Conservation (phyloP, 768 basidiomycete species). For the Cyclocybe cylindracea region DNA sequence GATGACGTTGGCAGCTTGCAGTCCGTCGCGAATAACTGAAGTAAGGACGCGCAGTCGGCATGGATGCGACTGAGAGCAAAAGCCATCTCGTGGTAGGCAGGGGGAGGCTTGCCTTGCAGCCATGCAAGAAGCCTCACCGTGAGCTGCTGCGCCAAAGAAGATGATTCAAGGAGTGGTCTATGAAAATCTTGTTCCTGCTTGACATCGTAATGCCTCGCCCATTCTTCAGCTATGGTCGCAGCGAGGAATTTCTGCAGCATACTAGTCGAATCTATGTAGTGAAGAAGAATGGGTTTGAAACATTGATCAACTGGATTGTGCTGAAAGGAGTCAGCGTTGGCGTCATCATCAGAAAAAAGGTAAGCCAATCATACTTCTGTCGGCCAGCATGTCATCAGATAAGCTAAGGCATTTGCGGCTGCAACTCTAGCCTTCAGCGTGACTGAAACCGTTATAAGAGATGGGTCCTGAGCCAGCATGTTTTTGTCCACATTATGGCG, state of each 20-base stretch:
- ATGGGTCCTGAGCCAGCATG: constrained; percentile 88
- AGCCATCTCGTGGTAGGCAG: constrained; percentile 90
- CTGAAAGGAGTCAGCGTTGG: constrained; percentile 15
- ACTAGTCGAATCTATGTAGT: constrained; percentile 85
- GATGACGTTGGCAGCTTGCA: constrained; percentile 82
- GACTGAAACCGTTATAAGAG: constrained; percentile 74
- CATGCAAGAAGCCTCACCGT: constrained; percentile 66
- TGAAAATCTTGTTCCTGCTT: constrained; percentile 18
- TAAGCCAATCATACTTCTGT: constrained; percentile 42
- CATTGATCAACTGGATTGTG: constrained; percentile 52
- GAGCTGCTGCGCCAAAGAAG: constrained; percentile 65
- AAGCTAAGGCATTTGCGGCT: constrained; percentile 75
- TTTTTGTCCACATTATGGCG: constrained; percentile 96
- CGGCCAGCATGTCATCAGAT: constrained; percentile 70
- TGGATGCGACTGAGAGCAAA: constrained; percentile 79
- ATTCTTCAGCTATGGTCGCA: constrained; percentile 89
- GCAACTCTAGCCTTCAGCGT: constrained; percentile 80
- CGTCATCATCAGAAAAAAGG: neutral
- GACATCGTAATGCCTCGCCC: constrained; percentile 66
- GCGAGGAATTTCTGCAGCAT: constrained; percentile 89
- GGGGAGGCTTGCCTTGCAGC: constrained; percentile 74
- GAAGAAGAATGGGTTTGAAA: constrained; percentile 73
- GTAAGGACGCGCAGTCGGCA: constrained; percentile 73
- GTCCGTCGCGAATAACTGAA: constrained; percentile 83
- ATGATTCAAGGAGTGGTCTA: constrained; percentile 51